A percentile compares a stretch with the other conserved stretches of the same genome.
These are phyloP conservation scores for Ramaria sp. DNA, from an alignment of 768 basidiomycete species.

Conservation along the genomic window DNA sequence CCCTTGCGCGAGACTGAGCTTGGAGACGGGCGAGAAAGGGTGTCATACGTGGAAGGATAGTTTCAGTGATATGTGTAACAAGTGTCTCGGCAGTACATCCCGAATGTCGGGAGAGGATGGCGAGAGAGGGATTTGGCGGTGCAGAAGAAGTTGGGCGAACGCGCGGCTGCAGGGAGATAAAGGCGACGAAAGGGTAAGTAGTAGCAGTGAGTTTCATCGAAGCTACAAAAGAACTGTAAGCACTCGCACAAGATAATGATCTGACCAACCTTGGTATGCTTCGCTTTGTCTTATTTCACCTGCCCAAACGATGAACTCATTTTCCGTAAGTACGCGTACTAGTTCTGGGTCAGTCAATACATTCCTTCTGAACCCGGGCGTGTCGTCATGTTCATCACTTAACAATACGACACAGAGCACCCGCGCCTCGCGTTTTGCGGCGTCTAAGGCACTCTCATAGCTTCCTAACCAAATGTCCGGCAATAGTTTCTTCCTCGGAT, in stretches of 20 bases:
- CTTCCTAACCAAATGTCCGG: conserved; percentile 75
- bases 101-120: conserved; percentile 75
- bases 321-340: conserved; percentile 56
- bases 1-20: conserved; percentile 24
- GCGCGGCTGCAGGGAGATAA: conserved; percentile 77
- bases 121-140: conserved; percentile 37
- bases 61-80: conserved; percentile 51
- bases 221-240: conserved; percentile 23
- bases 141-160: conserved; percentile 25
- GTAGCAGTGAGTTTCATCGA: conserved; percentile 75
- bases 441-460: conserved; percentile 70
- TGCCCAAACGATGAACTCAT: conserved; percentile 81
- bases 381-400: conserved; percentile 86
- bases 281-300: conserved; percentile 81
- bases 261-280: conserved; percentile 57
- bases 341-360: conserved; percentile 61
- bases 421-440: conserved; percentile 59
- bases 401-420: conserved; percentile 76
- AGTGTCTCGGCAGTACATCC: conserved; percentile 49
- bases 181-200: conserved; percentile 89
- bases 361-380: conserved; percentile 75
- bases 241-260: neutral
- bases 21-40: conserved; percentile 64
- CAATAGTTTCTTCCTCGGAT: conserved; percentile 25
- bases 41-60: conserved; percentile 70